These are phyloP conservation scores for Handroanthus guayacan DNA, from an alignment of 257 asterid genomes.

Conservation along the genomic window DNA sequence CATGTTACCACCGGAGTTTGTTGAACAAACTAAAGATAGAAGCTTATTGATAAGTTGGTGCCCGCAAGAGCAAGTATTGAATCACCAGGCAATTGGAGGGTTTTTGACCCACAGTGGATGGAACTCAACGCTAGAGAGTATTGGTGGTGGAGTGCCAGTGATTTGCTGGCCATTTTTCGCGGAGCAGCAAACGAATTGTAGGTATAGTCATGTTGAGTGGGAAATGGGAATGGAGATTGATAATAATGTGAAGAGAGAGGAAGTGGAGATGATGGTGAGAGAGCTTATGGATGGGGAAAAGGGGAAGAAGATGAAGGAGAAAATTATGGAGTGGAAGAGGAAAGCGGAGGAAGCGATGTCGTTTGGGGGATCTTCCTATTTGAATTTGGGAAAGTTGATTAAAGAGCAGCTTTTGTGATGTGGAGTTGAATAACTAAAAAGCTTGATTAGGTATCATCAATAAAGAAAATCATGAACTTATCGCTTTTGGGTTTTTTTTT, in stretches of 20 bases:
- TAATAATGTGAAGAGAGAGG: slow-evolving; percentile 48
- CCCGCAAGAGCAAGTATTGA: slow-evolving; percentile 28
- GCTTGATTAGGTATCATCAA: background rate
- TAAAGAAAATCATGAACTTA: no score
- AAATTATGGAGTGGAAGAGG: slow-evolving; percentile 47
- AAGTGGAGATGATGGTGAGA: slow-evolving; percentile 48
- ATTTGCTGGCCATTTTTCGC: slow-evolving; percentile 37
- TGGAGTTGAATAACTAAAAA: background rate
- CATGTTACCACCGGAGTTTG: slow-evolving; percentile 27
- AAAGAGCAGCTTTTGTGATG: slow-evolving; percentile 27
- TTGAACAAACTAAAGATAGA: slow-evolving; percentile 12
- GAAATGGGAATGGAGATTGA: slow-evolving; percentile 34
- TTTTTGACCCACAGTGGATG: slow-evolving; percentile 31
- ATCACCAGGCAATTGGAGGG: slow-evolving; percentile 17
- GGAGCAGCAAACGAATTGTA: slow-evolving; percentile 37
- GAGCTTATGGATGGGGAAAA: slow-evolving; percentile 51
- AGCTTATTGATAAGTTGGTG: slow-evolving; percentile 26
- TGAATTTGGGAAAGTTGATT: slow-evolving; percentile 21
- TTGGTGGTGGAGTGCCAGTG: slow-evolving; percentile 23
- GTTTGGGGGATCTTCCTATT: slow-evolving; percentile 43
- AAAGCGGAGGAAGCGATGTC: slow-evolving; percentile 49
- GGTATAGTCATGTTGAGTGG: slow-evolving; percentile 30
- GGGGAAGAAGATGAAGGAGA: slow-evolving; percentile 48
- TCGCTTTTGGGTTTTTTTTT: no score
- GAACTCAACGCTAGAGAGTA: slow-evolving; percentile 28